Conservation (phyloP, 225 moss, liverwort and hornwort genomes). For the Polytrichum commune region DNA sequence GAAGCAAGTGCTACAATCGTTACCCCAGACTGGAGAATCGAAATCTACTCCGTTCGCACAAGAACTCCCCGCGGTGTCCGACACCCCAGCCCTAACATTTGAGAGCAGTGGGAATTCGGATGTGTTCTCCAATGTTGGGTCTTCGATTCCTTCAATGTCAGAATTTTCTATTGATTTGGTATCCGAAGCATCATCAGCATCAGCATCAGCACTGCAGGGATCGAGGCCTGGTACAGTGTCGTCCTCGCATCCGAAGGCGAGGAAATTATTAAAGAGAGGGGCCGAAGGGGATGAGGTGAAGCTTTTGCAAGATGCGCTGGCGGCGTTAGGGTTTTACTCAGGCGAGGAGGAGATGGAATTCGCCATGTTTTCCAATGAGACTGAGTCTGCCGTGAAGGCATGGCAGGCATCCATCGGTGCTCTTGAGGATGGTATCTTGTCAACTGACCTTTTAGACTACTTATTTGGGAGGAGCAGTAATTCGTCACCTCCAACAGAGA, state of each 20-base stretch:
- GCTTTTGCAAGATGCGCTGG: slow-evolving; percentile 77
- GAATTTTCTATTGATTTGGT: slow-evolving; percentile 59
- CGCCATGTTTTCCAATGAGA: slow-evolving; percentile 58
- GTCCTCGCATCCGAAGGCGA: slow-evolving; percentile 4
- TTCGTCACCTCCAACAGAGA: not conserved
- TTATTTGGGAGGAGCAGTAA: slow-evolving; percentile 22
- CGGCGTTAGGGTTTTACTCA: slow-evolving; percentile 72
- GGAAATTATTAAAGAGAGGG: slow-evolving; percentile 54
- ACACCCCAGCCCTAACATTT: slow-evolving; percentile 1
- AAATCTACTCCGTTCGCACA: slow-evolving; percentile 22
- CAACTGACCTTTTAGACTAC: slow-evolving; percentile 26
- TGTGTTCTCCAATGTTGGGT: slow-evolving; percentile 1
- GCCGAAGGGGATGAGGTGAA: slow-evolving; percentile 74
- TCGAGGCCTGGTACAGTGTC: slow-evolving; percentile 5
- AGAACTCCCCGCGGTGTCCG: slow-evolving; percentile 10
- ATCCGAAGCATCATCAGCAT: slow-evolving; percentile 10
- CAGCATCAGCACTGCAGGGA: slow-evolving; percentile 7
- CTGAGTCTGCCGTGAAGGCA: slow-evolving; percentile 67
- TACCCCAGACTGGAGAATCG: slow-evolving; percentile 22
- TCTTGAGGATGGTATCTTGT: slow-evolving; percentile 36
- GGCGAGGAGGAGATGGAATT: slow-evolving; percentile 90
- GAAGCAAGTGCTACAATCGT: slow-evolving; percentile 65
- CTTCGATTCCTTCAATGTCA: slow-evolving; percentile 51
- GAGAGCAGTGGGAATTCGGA: slow-evolving; percentile 15
- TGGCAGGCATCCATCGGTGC: slow-evolving; percentile 62